Base-by-base conservation (phyloP, 441 rosid genomes). In the Biscutella laevigata region DNA sequence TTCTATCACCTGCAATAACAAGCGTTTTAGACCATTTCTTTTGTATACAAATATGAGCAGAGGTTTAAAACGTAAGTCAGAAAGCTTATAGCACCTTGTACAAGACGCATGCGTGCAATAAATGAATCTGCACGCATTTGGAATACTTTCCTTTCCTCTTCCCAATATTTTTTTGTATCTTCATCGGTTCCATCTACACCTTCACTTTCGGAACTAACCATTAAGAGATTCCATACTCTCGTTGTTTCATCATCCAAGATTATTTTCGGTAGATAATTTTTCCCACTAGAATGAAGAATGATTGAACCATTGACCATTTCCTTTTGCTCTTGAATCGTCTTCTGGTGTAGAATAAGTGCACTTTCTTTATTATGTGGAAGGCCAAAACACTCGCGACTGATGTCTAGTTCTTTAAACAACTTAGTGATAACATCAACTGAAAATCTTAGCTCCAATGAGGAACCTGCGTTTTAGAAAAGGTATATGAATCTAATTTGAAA, bases 31-130 rank as follows among this genome's bases (percentile, higher is more conserved):
- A 52, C 13, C 44, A 43, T 22, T 41, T 45, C 37, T 7, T 26
- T 12, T 59, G 34, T 9, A 2, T 13, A 47, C 21, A 27, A 27
- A 27, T 1, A 10, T 34, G 10, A 25, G 1, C 2, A 40, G 6
- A 29, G 22, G 1, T 56, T 6, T 20, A 24, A 32, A 42, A 3
- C 11, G 1, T 11, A 13, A 38, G n/a, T 17, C 59, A n/a, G 2
- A 0, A 38, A 26, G 45, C 29, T n/a, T n/a, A 61, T 38, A 53
- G 13, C 66, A 81, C 84, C 84, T 74, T 81, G 82, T 19, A 78
- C 82, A 42, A 71, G 74, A 68, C 76, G 77, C 84, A 81, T 78
- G 21, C 80, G 78, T n/a, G 74, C 74, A 27, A 69, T 78, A 37
- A 81, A 78, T 8, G 82, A 72, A 57, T 71, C 71, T 22, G 75